Evolutionary conservation across 331 rosid genomes (phyloP).

Genomic region (Rosa hybrid): DNA sequence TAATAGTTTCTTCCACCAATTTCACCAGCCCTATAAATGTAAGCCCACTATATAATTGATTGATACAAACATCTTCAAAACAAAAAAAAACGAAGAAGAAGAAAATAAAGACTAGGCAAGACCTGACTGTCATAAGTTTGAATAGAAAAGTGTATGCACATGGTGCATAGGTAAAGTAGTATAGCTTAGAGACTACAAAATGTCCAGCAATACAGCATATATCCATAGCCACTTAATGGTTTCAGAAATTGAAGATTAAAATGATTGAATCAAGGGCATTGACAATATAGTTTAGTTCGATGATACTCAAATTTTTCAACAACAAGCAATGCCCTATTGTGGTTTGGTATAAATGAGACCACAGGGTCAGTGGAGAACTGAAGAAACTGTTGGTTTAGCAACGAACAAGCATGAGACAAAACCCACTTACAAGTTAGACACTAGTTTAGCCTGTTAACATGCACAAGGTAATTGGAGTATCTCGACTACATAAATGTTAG

Average conservation of each 20-base stretch:
- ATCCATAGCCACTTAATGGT: not conserved
- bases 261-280: not conserved
- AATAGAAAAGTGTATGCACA: not conserved
- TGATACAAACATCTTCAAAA: conserved; percentile 7
- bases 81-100: too few relatives aligned
- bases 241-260: not conserved
- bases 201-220: not conserved
- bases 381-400: not conserved
- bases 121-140: not conserved
- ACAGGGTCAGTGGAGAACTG: not conserved
- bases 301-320: not conserved
- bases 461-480: too few relatives aligned
- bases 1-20: conserved; percentile 77
- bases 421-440: not conserved
- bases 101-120: not conserved
- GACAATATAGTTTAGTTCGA: not conserved
- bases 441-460: not conserved
- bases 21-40: conserved; percentile 63
- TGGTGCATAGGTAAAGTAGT: not conserved
- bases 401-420: not conserved
- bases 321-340: not conserved
- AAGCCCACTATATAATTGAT: conserved; percentile 17
- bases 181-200: not conserved
- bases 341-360: not conserved
- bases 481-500: not conserved